A percentile compares a stretch with the other conserved stretches of the same genome.
phyloP scores from a whole-genome alignment of 805 yeast species.

The Candida awuae region DNA sequence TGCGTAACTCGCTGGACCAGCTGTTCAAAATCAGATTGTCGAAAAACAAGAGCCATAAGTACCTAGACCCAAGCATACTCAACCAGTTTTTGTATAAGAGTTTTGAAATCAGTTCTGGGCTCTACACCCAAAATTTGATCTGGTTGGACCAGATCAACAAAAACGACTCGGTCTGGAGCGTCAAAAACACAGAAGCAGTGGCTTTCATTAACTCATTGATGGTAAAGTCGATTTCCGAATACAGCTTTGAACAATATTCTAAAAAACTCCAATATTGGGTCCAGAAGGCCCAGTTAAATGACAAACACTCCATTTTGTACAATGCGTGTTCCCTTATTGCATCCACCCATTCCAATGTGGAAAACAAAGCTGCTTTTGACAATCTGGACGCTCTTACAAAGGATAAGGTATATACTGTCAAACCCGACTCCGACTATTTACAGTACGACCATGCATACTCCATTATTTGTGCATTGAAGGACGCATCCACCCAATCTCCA shows the following conservation, averaged over 20 bases:
- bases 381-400: conserved; percentile 6
- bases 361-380: not conserved
- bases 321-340: conserved; percentile 7
- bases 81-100: conserved; percentile 23
- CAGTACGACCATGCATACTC: conserved; percentile 13
- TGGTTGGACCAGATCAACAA: conserved; percentile 17
- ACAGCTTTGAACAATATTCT: conserved; percentile 13
- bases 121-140: conserved; percentile 13
- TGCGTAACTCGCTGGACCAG: conserved; percentile 16
- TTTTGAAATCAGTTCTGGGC: conserved; percentile 16
- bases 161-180: conserved; percentile 14
- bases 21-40: conserved; percentile 11
- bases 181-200: conserved; percentile 20
- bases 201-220: conserved; percentile 20
- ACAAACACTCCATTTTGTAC: conserved; percentile 5
- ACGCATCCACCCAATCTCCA: conserved; percentile 5
- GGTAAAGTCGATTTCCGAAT: conserved; percentile 8
- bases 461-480: conserved; percentile 9
- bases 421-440: conserved; percentile 5
- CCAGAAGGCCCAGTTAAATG: conserved; percentile 8
- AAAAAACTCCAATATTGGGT: conserved; percentile 14
- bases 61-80: conserved; percentile 19
- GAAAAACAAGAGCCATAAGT: conserved; percentile 8
- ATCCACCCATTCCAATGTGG: conserved; percentile 1
- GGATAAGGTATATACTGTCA: conserved; percentile 3